Evolutionary conservation across 2,329 filamentous ascomycete species (phyloP), one percentile per base, ranked within the genome.

Genomic region (Nannizzia gypsea): DNA sequence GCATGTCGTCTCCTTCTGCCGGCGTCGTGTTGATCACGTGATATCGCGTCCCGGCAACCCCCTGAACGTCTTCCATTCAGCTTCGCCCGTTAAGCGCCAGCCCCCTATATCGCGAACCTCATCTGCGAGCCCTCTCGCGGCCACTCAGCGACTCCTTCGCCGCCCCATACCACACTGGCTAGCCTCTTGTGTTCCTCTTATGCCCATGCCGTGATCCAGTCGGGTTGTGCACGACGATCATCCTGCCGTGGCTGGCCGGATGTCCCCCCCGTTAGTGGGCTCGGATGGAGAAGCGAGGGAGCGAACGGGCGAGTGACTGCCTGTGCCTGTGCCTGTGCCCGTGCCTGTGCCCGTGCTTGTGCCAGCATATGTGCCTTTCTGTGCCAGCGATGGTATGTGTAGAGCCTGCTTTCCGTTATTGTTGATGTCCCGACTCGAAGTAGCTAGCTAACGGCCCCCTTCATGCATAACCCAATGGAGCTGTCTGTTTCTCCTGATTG

Each of bases 1-100:
- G 17, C 20, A 46, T 46, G 6, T 11, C 20, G n/a, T 46, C 17
- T 22, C 20, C 20, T 22, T 4, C 42, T 20, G 17, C 17, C 42
- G 42, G 42, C 13, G 26, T 24, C 48, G 2, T 28, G n/a, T n/a
- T 13, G 22, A 24, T 52, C 48, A 52, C 26, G 48, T 52, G 48
- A 52, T 31, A 26, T 31, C 31, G 31, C 31, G 31, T 34, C 13
- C 31, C 31, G 31, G 31, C 31, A 9, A 9, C n/a, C 17, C 17
- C 36, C 56, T 17, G 17, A 4, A 24, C 8, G 38, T 15, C 31
- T 34, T 34, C 56, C 56, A 57, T 8, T 57, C 56, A 57, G 17
- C 36, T 36, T 46, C 36, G 24, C 9, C 36, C 36, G 36, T 57
- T 57, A 57, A 57, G 36, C 56, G 56, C 56, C 56, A 54, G 34